Percentiles rank a stretch among this genome's conserved stretches.
These are phyloP conservation scores for Penicillium sp. DNA, from an alignment of 2,329 filamentous ascomycete genomes.

Conservation along the genomic window DNA sequence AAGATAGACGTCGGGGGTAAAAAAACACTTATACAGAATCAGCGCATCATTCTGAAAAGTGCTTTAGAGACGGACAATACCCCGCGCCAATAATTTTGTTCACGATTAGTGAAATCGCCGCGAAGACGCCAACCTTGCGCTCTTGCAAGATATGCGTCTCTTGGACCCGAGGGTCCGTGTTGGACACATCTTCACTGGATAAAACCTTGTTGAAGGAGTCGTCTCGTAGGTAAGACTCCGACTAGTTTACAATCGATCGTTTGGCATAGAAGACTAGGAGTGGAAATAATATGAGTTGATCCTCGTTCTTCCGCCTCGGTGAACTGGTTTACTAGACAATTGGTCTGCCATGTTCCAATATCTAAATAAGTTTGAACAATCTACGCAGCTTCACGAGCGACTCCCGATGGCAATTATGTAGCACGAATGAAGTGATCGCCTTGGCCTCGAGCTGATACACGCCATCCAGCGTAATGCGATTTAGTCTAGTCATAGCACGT, in stretches of 20 bases:
- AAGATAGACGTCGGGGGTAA: conserved; percentile 63
- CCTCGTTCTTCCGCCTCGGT: conserved; percentile 7
- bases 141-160: conserved; percentile 28
- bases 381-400: background rate
- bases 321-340: background rate
- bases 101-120: conserved; percentile 26
- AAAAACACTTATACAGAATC: conserved; percentile 41
- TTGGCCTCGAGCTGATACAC: conserved; percentile 7
- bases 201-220: background rate
- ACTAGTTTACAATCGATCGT: background rate
- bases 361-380: background rate
- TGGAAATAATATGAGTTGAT: conserved; percentile 1
- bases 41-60: background rate
- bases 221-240: conserved; percentile 1
- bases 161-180: conserved; percentile 7
- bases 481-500: background rate
- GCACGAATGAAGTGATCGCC: conserved; percentile 16
- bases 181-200: conserved; percentile 7
- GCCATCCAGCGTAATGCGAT: background rate
- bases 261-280: background rate
- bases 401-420: conserved; percentile 14
- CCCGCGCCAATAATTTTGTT: conserved; percentile 31
- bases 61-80: conserved; percentile 9
- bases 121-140: conserved; percentile 25
- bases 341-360: background rate